Conservation (phyloP, 257 asterid genomes). For the Osmanthus fragrans region DNA sequence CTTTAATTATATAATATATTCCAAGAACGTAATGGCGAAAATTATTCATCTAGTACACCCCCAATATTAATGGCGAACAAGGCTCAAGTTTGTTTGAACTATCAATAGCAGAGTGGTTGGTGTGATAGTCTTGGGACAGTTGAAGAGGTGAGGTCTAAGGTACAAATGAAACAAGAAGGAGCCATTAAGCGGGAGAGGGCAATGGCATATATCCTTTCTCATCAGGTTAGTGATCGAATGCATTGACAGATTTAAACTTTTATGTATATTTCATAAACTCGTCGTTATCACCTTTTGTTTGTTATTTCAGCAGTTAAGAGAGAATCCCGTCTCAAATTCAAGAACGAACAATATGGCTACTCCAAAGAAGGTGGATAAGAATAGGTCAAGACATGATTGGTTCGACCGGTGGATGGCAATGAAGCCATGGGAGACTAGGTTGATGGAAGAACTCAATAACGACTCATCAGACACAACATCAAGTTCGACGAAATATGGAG, state of each 20-base stretch:
- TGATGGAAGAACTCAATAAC: conserved; percentile 36
- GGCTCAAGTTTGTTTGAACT: background rate
- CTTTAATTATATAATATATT: too few relatives aligned
- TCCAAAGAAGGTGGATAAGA: conserved; percentile 35
- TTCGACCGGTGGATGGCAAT: conserved; percentile 80
- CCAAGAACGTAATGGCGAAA: too few relatives aligned
- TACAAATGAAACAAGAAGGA: conserved; percentile 83
- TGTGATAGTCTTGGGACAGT: conserved; percentile 76
- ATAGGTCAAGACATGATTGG: conserved; percentile 47
- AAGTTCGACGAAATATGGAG: conserved; percentile 24
- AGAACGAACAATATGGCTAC: conserved; percentile 34
- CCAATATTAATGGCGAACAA: background rate
- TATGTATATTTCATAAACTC: background rate
- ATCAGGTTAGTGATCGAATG: conserved; percentile 45
- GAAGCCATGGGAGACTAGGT: conserved; percentile 54
- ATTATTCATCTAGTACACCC: background rate
- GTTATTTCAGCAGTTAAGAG: conserved; percentile 35
- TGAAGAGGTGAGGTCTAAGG: conserved; percentile 66
- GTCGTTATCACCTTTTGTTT: background rate
- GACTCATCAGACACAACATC: conserved; percentile 38
- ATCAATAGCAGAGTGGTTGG: conserved; percentile 67
- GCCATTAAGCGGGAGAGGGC: conserved; percentile 90
- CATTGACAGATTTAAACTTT: background rate
- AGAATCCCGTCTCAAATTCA: conserved; percentile 34
- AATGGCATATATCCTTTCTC: conserved; percentile 61